These are phyloP conservation scores for Gorgonomyces haynaldii DNA, from an alignment of 192 early-diverging fungal species.

Conservation along the genomic window DNA sequence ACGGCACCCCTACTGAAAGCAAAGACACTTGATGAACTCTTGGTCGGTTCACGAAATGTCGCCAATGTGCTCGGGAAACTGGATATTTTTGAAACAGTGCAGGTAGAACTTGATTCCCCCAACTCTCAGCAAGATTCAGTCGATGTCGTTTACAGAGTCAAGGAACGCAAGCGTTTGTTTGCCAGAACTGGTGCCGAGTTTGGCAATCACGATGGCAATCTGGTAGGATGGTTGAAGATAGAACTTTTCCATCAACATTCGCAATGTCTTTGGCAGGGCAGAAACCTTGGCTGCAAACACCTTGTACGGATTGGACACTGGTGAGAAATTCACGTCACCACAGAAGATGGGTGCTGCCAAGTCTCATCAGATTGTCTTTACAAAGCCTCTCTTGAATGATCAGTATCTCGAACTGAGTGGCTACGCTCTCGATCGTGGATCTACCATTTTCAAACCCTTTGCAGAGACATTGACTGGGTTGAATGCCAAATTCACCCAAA, in stretches of 20 bases:
- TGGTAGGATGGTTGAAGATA: constrained; percentile 40
- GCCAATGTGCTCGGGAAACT: constrained; percentile 46
- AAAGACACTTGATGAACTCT: constrained; percentile 47
- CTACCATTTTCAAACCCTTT: constrained; percentile 55
- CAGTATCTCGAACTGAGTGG: constrained; percentile 51
- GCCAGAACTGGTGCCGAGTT: constrained; percentile 82
- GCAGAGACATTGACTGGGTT: constrained; percentile 59
- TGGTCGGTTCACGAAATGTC: constrained; percentile 41
- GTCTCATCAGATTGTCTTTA: constrained; percentile 29
- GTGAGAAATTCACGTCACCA: constrained; percentile 14
- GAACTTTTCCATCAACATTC: constrained; percentile 55
- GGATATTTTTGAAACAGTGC: constrained; percentile 59
- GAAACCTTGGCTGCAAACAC: constrained; percentile 67
- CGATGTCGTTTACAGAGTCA: constrained; percentile 61
- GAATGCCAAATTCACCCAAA: constrained; percentile 37
- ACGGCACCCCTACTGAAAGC: constrained; percentile 20
- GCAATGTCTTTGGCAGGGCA: constrained; percentile 81
- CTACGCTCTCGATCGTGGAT: constrained; percentile 51
- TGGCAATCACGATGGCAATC: constrained; percentile 76
- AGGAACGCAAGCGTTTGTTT: constrained; percentile 60
- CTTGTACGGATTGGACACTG: constrained; percentile 53
- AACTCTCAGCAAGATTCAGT: constrained; percentile 32
- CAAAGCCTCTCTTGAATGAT: constrained; percentile 63
- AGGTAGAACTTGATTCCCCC: constrained; percentile 51
- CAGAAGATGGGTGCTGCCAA: constrained; percentile 6